Percentiles rank a stretch among this genome's conserved stretches.
phyloP scores from a whole-genome alignment of 371 early-diverging fungal species.

The Mucor mucedo region DNA sequence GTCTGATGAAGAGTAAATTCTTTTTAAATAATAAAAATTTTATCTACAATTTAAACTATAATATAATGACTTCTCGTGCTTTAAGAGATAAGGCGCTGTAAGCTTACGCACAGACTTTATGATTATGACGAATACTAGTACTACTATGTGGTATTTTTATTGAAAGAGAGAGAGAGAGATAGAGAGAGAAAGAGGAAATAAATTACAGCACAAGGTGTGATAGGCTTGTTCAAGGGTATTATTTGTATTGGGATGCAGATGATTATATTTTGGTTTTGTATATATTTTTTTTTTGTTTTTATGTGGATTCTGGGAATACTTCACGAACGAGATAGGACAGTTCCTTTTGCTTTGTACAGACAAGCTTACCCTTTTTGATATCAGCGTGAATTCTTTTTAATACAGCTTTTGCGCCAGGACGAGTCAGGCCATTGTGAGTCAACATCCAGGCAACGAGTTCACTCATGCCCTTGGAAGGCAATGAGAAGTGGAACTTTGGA shows the following conservation, averaged over 20 bases:
- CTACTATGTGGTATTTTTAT: no score
- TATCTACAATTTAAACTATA: not conserved
- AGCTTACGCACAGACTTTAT: no score
- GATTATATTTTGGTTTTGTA: not conserved
- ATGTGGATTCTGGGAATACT: constrained; percentile 42
- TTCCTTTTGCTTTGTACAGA: constrained; percentile 47
- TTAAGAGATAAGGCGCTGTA: no score
- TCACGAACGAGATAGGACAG: constrained; percentile 47
- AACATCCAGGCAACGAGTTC: constrained; percentile 51
- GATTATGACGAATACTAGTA: no score
- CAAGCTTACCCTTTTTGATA: constrained; percentile 33
- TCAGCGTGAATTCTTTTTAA: constrained; percentile 38
- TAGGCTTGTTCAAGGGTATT: no score
- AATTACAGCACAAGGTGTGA: no score
- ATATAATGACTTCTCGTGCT: no score
- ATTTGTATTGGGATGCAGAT: not conserved
- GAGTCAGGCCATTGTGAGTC: constrained; percentile 35
- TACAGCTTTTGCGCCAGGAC: constrained; percentile 49
- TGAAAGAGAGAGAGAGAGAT: not conserved
- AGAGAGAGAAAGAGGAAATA: not conserved
- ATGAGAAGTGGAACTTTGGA: constrained; percentile 50
- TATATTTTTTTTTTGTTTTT: constrained; percentile 6
- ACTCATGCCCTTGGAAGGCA: constrained; percentile 40
- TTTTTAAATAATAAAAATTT: constrained; percentile 5
- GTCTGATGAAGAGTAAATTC: constrained; percentile 34